Evolutionary conservation across 441 rosid species (phyloP), one percentile per base, ranked within the genome.

Genomic region (Gossypium schwendimanii): DNA sequence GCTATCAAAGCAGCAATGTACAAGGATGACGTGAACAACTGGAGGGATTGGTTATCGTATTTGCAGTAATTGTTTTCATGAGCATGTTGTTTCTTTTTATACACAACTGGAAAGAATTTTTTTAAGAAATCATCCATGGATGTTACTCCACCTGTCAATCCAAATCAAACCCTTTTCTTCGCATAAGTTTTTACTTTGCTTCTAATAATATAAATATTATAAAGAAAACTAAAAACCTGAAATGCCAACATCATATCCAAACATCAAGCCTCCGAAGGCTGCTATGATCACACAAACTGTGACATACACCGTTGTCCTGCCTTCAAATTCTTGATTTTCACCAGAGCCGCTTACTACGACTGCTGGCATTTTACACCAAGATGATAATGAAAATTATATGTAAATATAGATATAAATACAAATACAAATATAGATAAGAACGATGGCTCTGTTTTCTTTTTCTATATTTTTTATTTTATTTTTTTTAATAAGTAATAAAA

Each of bases 231-330:
- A 20, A 50, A 50, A 23, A 57, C 62, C 62, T 57, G 93, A 88
- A 74, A 88, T 77, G 58, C 89, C 88, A 1, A 88, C 83, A 69
- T 88, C 90, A 66, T 86, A 88, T 33, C 92, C 92, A 12, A 88
- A 82, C 82, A 82, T 77, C 36, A 84, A 78, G 36, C 87, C 90
- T 18, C 87, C 92, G 45, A 77, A 79, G 54, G 96, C 93, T 0
- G 87, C 84, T 39, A 91, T 79, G 11, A 87, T 36, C 44, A 80
- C 89, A 58, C 90, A 88, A 2, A 82, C 1, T 24, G 85, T n/a
- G 71, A 91, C 93, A 36, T 78, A 79, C 4, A 54, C 64, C 3
- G 93, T 88, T 3, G 79, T 33, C 79, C 61, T 86, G 63, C 87
- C 91, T 70, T 89, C 91, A 20, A 78, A 86, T 24, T 84, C 81